Percentiles rank a stretch among this genome's conserved stretches.
Conservation (phyloP, 2,329 filamentous ascomycete genomes). For the Trichoderma hamatum region DNA sequence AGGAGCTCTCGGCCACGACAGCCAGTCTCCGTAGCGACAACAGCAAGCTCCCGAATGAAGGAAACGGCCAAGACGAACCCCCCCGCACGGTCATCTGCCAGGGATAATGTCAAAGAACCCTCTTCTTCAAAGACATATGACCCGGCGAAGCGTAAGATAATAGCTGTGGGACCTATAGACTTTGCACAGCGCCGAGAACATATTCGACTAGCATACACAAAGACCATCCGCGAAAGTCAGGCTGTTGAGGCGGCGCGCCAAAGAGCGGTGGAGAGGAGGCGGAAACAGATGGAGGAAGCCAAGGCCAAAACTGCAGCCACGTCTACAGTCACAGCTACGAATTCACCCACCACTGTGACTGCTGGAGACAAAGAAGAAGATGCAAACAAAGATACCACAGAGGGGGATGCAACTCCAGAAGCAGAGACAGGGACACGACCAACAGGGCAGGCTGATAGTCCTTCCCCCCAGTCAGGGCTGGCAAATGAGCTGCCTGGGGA, state of each 20-base stretch:
- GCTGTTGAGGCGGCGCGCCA: constrained; percentile 58
- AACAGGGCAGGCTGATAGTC: neutral
- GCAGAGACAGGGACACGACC: neutral
- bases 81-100: constrained; percentile 41
- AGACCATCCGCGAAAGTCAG: constrained; percentile 76
- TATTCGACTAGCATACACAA: constrained; percentile 83
- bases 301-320: constrained; percentile 44
- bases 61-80: constrained; percentile 60
- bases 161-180: constrained; percentile 74
- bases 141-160: constrained; percentile 52
- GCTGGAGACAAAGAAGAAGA: constrained; percentile 13
- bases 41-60: constrained; percentile 69
- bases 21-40: constrained; percentile 73
- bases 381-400: neutral
- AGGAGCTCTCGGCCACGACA: constrained; percentile 82
- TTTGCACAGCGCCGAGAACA: constrained; percentile 80
- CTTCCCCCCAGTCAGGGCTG: neutral
- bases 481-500: constrained; percentile 10
- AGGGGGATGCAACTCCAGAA: constrained; percentile 3
- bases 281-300: constrained; percentile 54
- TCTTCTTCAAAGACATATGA: constrained; percentile 43
- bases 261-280: constrained; percentile 52
- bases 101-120: constrained; percentile 33
- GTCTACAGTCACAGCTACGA: neutral
- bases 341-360: constrained; percentile 17